Evolutionary conservation across 192 early-diverging fungal genomes (phyloP).

Genomic region (Allomyces arbusculus): DNA sequence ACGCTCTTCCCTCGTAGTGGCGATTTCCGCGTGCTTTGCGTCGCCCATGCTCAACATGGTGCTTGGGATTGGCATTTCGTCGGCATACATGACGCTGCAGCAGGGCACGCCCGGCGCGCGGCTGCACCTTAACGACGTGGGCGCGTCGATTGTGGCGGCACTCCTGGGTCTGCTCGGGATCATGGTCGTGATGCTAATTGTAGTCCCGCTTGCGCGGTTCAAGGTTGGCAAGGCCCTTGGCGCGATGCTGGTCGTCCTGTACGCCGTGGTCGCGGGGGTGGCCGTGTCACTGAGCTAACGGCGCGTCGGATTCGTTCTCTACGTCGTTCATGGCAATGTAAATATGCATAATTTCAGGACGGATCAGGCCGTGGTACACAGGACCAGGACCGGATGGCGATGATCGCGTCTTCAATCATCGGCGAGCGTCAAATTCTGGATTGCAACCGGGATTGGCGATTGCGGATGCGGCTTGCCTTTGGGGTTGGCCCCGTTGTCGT

Average conservation of each 20-base stretch:
- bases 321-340: neutral
- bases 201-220: neutral
- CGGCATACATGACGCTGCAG: neutral
- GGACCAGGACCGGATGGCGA: neutral
- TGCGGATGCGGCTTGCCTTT: too few relatives aligned
- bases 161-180: neutral
- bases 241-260: neutral
- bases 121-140: neutral
- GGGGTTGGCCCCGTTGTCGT: too few relatives aligned
- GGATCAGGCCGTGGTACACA: neutral
- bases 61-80: neutral
- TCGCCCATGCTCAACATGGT: conserved; percentile 55
- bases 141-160: neutral
- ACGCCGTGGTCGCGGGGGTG: neutral
- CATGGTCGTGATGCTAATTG: neutral
- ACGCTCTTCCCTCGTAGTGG: conserved; percentile 24
- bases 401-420: too few relatives aligned
- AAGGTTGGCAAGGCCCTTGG: neutral
- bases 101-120: neutral
- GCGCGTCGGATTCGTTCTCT: neutral
- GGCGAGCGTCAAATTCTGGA: too few relatives aligned
- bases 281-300: neutral
- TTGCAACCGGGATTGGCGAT: too few relatives aligned
- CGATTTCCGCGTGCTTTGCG: conserved; percentile 83
- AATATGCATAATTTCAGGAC: neutral